Percentiles rank a stretch among this genome's conserved stretches.
phyloP scores from a whole-genome alignment of 164 flowering plant species.

The Vitis rotundifolia region DNA sequence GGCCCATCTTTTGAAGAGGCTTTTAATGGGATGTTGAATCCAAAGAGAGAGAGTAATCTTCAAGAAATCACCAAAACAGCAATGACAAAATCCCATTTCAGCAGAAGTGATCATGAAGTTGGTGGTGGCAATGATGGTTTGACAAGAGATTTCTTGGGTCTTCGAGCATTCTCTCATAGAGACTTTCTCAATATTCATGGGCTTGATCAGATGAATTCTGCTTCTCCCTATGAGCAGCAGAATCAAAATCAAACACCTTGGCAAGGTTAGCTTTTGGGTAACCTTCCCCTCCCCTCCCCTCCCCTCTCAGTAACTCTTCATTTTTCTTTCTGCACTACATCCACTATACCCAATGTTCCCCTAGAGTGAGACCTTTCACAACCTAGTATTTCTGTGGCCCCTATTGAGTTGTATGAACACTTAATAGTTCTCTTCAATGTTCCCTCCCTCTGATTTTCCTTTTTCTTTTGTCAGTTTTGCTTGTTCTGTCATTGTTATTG shows the following conservation, averaged over 20 bases:
- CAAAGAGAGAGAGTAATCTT: conserved; percentile 21
- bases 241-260: conserved; percentile 43
- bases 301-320: no score
- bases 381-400: no score
- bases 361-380: not conserved
- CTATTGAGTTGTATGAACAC: not conserved
- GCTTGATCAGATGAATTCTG: conserved; percentile 26
- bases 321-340: no score
- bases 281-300: not conserved
- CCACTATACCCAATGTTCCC: not conserved
- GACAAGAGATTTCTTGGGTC: conserved; percentile 56
- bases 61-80: conserved; percentile 3
- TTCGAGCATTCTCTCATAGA: conserved; percentile 50
- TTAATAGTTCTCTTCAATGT: not conserved
- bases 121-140: conserved; percentile 43
- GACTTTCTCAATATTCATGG: conserved; percentile 52
- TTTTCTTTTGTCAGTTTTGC: conserved; percentile 1
- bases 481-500: not conserved
- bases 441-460: not conserved
- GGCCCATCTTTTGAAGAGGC: conserved; percentile 38
- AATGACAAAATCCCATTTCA: not conserved
- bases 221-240: conserved; percentile 35
- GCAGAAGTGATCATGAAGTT: conserved; percentile 1
- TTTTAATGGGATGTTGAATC: conserved; percentile 23
- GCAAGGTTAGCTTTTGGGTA: conserved; percentile 46